Evolutionary conservation across 2,329 filamentous ascomycete genomes (phyloP).

Genomic region (Scleromitrula shiraiana): DNA sequence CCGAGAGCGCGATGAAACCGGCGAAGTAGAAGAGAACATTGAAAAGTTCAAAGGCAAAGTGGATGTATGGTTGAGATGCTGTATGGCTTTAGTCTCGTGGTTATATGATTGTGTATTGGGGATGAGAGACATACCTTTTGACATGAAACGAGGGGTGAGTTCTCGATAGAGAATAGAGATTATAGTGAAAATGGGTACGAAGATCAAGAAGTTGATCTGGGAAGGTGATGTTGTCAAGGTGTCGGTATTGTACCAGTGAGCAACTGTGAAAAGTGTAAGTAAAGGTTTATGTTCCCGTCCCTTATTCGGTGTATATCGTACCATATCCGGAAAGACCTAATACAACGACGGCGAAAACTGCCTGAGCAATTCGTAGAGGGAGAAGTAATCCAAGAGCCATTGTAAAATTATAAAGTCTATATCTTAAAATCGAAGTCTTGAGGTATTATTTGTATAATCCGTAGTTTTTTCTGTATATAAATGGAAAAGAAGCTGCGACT

Average conservation of each 20-base stretch:
- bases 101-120: too few species aligned
- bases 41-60: constrained; percentile 41
- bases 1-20: constrained; percentile 50
- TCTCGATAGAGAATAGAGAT: constrained; percentile 48
- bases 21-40: constrained; percentile 51
- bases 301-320: constrained; percentile 24
- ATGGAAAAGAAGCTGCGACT: constrained; percentile 15
- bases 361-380: constrained; percentile 39
- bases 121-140: constrained; percentile 17
- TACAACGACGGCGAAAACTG: constrained; percentile 37
- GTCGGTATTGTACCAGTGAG: constrained; percentile 51
- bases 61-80: constrained; percentile 42
- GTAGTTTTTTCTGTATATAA: constrained; percentile 2
- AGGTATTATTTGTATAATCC: constrained; percentile 1
- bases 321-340: constrained; percentile 43
- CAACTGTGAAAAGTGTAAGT: constrained; percentile 36
- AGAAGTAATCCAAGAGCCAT: constrained; percentile 37
- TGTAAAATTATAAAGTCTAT: constrained; percentile 10
- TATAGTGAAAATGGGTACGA: constrained; percentile 45
- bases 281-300: constrained; percentile 2
- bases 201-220: constrained; percentile 51
- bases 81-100: neutral
- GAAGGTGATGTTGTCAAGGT: constrained; percentile 47
- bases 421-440: neutral
- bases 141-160: constrained; percentile 36